These are phyloP conservation scores for Aspergillus coremiiformis DNA, from an alignment of 495 filamentous ascomycete species.

Conservation along the genomic window DNA sequence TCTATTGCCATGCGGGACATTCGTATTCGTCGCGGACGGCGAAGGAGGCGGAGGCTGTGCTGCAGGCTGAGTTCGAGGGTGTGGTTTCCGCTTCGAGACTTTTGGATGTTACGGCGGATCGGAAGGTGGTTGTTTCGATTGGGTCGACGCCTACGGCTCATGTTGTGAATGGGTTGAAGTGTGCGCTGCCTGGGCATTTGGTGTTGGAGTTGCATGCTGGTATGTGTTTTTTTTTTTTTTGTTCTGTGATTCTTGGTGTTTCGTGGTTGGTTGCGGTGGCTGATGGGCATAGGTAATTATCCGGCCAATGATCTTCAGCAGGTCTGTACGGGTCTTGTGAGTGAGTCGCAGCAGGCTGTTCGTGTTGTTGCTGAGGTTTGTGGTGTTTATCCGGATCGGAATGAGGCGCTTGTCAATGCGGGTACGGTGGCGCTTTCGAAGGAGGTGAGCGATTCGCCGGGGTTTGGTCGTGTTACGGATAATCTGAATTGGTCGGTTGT, in stretches of 20 bases:
- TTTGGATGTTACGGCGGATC: background rate
- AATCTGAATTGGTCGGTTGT: slow-evolving; percentile 51
- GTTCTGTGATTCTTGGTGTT: background rate
- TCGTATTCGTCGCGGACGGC: slow-evolving; percentile 17
- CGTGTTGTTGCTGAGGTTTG: slow-evolving; percentile 17
- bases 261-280: background rate
- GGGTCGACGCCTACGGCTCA: slow-evolving; percentile 33
- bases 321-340: slow-evolving; percentile 15
- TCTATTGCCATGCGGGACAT: slow-evolving; percentile 24
- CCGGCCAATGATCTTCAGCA: slow-evolving; percentile 22
- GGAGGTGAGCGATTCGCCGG: slow-evolving; percentile 9
- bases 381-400: slow-evolving; percentile 22
- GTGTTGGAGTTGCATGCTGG: slow-evolving; percentile 28
- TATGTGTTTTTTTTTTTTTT: background rate
- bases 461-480: slow-evolving; percentile 4
- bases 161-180: slow-evolving; percentile 21
- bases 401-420: slow-evolving; percentile 21
- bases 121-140: slow-evolving; percentile 25
- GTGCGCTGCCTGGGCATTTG: slow-evolving; percentile 9
- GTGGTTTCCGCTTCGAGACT: slow-evolving; percentile 14
- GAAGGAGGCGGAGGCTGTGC: slow-evolving; percentile 6
- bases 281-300: slow-evolving; percentile 15
- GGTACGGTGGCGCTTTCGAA: slow-evolving; percentile 16
- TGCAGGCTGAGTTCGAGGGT: slow-evolving; percentile 12
- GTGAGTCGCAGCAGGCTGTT: slow-evolving; percentile 8